phyloP scores from a whole-genome alignment of 1,139 yeast species.

The Diutina sp. region DNA sequence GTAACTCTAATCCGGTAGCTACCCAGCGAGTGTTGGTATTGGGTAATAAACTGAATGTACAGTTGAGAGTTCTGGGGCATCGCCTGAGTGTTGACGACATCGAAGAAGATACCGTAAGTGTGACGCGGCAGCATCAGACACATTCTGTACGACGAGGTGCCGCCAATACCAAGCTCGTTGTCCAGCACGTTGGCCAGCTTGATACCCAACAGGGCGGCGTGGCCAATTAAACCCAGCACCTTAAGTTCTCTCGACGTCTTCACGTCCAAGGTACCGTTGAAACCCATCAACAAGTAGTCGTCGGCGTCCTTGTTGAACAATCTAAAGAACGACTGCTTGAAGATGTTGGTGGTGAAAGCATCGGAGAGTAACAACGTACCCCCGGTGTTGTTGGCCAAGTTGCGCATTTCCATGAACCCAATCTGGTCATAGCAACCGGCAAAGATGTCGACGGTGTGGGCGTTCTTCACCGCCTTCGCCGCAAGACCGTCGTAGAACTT shows the following conservation, averaged over 20 bases:
- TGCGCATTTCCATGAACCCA: conserved; percentile 94
- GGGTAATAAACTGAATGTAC: conserved; percentile 60
- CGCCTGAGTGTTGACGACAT: conserved; percentile 48
- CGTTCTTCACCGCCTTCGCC: conserved; percentile 53
- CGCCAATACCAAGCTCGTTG: conserved; percentile 87
- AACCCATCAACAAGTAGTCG: conserved; percentile 77
- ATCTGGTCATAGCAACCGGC: conserved; percentile 98
- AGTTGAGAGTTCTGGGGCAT: conserved; percentile 39
- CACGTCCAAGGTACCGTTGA: conserved; percentile 75
- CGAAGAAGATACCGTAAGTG: conserved; percentile 80
- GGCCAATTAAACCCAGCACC: conserved; percentile 88
- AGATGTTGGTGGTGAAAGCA: conserved; percentile 93
- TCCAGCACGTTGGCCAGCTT: conserved; percentile 71
- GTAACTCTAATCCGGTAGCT: conserved; percentile 85
- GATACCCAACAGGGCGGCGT: conserved; percentile 64
- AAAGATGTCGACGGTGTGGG: conserved; percentile 84
- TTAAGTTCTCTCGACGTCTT: conserved; percentile 83
- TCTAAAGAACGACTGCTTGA: conserved; percentile 86
- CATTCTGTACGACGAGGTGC: conserved; percentile 78
- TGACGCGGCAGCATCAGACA: conserved; percentile 77
- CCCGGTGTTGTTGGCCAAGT: conserved; percentile 80
- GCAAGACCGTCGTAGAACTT: conserved; percentile 77
- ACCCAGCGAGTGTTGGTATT: conserved; percentile 71
- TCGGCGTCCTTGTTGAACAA: conserved; percentile 78
- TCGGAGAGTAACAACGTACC: conserved; percentile 87